phyloP scores from a whole-genome alignment of 2,329 filamentous ascomycete species.

The Bipolaris victoriae region DNA sequence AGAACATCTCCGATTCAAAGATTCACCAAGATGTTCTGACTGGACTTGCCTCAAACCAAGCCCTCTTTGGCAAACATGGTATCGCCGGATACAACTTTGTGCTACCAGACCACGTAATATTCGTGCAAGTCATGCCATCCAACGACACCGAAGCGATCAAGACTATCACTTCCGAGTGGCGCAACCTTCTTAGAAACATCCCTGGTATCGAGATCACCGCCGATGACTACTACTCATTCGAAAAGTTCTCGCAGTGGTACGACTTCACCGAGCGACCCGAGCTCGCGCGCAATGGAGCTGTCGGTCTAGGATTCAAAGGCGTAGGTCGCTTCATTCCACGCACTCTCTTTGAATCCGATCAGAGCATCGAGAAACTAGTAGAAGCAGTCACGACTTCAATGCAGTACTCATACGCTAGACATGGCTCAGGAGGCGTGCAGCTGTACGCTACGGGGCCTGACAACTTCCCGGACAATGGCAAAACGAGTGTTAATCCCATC shows the following conservation, averaged over 20 bases:
- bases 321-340: conserved; percentile 44
- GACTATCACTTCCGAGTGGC: conserved; percentile 37
- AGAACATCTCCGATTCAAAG: conserved; percentile 39
- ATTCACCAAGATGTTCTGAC: conserved; percentile 41
- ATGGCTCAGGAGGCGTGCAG: conserved; percentile 39
- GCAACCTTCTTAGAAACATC: conserved; percentile 41
- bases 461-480: conserved; percentile 40
- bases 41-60: conserved; percentile 41
- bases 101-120: conserved; percentile 39
- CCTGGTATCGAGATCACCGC: conserved; percentile 41
- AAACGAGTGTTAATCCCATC: conserved; percentile 40
- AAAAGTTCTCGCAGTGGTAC: conserved; percentile 42
- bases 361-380: conserved; percentile 33
- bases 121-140: conserved; percentile 41
- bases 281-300: conserved; percentile 43
- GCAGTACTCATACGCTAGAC: conserved; percentile 38
- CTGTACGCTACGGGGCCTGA: conserved; percentile 46
- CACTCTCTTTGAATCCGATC: conserved; percentile 30
- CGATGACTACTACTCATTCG: conserved; percentile 41
- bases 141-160: conserved; percentile 34
- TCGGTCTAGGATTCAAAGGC: conserved; percentile 44
- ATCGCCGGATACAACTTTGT: conserved; percentile 48
- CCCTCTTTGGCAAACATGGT: conserved; percentile 35
- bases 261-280: conserved; percentile 37
- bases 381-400: conserved; percentile 41